Conservation (phyloP, 208 protist species). For the Acanthamoeba quina region DNA sequence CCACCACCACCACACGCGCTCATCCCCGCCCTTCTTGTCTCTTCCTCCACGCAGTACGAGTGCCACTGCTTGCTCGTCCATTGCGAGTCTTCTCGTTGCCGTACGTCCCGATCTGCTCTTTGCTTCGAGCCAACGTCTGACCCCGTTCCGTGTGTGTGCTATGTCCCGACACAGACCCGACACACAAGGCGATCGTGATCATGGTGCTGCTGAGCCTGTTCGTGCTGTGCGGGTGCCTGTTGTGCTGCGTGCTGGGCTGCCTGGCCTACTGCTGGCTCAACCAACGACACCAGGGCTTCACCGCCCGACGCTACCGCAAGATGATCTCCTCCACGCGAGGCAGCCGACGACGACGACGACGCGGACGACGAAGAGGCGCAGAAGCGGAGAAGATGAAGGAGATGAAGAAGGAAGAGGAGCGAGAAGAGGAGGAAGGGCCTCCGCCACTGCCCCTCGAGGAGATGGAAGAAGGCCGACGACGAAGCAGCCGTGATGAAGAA, state of each 20-base stretch:
- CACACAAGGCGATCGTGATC: background rate
- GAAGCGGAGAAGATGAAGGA: background rate
- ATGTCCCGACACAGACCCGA: background rate
- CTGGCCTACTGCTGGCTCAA: slow-evolving; percentile 12
- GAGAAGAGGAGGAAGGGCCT: background rate
- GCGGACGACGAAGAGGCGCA: background rate
- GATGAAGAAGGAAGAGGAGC: background rate
- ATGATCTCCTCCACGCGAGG: background rate
- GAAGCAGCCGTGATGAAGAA: background rate
- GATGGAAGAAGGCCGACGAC: background rate
- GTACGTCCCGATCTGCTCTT: background rate
- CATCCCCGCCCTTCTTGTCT: background rate
- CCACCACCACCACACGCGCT: too few relatives aligned
- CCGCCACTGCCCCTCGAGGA: background rate
- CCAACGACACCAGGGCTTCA: background rate
- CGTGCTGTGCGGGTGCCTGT: background rate
- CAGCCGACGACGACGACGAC: background rate
- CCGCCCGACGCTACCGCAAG: background rate
- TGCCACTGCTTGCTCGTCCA: background rate
- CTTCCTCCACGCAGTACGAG: background rate
- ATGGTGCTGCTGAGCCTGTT: background rate
- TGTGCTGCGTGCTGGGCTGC: slow-evolving; percentile 11
- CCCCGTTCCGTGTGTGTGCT: background rate
- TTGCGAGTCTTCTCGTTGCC: background rate
- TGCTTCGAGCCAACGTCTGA: background rate